Evolutionary conservation across 306 rosid genomes (phyloP).

Genomic region (Rubus idaeus): DNA sequence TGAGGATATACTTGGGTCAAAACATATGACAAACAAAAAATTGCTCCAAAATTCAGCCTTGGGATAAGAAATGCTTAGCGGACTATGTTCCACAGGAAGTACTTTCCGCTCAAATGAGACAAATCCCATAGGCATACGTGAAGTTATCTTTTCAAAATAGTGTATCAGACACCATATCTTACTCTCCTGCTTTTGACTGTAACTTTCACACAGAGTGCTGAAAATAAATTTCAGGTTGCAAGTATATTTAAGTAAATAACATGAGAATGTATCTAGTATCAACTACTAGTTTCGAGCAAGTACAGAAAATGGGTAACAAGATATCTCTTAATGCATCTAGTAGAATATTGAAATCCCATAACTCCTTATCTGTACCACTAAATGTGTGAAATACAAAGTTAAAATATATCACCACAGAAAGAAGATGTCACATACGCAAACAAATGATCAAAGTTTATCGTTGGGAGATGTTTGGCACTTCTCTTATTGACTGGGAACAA

Average conservation of each 20-base stretch:
- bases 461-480: constrained; percentile 53
- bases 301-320: neutral
- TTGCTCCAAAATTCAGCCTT: constrained; percentile 63
- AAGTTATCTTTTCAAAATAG: constrained; percentile 78
- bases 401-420: neutral
- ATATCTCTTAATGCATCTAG: neutral
- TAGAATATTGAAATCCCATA: neutral
- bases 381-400: neutral
- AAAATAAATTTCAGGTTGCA: constrained; percentile 23
- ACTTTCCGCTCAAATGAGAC: constrained; percentile 92
- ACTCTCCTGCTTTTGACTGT: constrained; percentile 59
- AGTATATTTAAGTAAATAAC: neutral
- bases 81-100: constrained; percentile 51
- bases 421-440: constrained; percentile 65
- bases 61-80: constrained; percentile 51
- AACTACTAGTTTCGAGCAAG: neutral
- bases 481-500: constrained; percentile 67
- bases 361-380: neutral
- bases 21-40: neutral
- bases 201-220: constrained; percentile 66
- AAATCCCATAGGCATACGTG: constrained; percentile 58
- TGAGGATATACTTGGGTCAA: neutral
- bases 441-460: constrained; percentile 69
- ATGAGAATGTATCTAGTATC: neutral
- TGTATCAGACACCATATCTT: constrained; percentile 82